phyloP scores from a whole-genome alignment of 2,329 filamentous ascomycete genomes.

The Talaromyces sp. region DNA sequence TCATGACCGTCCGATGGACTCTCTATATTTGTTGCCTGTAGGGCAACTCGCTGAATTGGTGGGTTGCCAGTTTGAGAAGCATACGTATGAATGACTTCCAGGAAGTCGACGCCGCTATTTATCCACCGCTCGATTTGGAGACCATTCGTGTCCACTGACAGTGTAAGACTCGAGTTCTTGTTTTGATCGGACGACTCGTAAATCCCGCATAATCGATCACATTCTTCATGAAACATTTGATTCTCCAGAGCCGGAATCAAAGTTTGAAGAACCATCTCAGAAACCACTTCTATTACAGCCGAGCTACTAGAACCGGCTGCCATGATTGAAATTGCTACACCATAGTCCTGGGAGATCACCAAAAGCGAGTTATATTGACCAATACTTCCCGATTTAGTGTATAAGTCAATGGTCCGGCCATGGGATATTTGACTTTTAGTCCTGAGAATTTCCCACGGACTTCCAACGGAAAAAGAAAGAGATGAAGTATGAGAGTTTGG shows the following conservation, averaged over 20 bases:
- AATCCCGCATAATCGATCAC: slow-evolving; percentile 1
- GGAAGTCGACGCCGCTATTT: background rate
- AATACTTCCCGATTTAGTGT: slow-evolving; percentile 28
- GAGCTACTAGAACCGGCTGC: background rate
- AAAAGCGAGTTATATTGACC: slow-evolving; percentile 25
- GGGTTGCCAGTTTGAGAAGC: background rate
- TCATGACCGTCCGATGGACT: background rate
- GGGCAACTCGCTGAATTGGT: background rate
- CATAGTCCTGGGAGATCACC: slow-evolving; percentile 26
- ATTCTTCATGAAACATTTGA: background rate
- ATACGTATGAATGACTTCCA: background rate
- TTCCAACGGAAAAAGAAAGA: slow-evolving; percentile 37
- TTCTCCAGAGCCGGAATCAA: slow-evolving; percentile 1
- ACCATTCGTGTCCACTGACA: background rate
- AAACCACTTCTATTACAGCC: background rate
- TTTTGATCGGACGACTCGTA: background rate
- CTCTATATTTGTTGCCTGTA: background rate
- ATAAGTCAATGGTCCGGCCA: slow-evolving; percentile 23
- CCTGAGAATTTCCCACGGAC: slow-evolving; percentile 44
- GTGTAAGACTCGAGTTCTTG: background rate
- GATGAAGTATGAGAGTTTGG: slow-evolving; percentile 40
- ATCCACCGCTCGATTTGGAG: slow-evolving; percentile 5
- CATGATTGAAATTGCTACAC: background rate
- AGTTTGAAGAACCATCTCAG: background rate
- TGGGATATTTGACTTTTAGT: slow-evolving; percentile 17